Evolutionary conservation across 176 grass and related monocot genomes (phyloP).

Genomic region (Pontederia crassipes): DNA sequence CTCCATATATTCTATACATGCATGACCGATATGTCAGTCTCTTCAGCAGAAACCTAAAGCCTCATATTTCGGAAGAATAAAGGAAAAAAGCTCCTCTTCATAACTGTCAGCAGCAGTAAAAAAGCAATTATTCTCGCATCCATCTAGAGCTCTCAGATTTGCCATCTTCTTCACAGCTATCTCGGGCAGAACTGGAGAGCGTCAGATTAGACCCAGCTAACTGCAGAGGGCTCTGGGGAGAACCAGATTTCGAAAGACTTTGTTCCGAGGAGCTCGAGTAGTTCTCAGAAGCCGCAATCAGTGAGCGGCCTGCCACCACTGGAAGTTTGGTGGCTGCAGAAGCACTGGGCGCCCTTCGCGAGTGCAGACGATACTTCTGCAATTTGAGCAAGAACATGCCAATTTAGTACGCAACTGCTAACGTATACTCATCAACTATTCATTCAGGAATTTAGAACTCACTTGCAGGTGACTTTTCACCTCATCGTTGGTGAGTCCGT

Average conservation of each 20-base stretch:
- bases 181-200: conserved; percentile 35
- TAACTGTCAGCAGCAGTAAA: too few relatives aligned
- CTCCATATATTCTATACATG: too few relatives aligned
- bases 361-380: conserved; percentile 90
- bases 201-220: conserved; percentile 33
- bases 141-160: conserved; percentile 55
- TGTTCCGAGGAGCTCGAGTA: conserved; percentile 27
- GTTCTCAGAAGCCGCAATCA: conserved; percentile 19
- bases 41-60: too few relatives aligned
- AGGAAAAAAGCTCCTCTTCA: too few relatives aligned
- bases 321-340: conserved; percentile 15
- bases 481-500: conserved; percentile 95
- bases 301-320: conserved; percentile 31
- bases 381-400: conserved; percentile 18
- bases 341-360: conserved; percentile 30
- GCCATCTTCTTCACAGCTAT: conserved; percentile 47
- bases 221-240: conserved; percentile 59
- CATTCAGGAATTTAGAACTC: not conserved
- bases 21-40: too few relatives aligned
- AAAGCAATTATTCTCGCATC: conserved; percentile 24
- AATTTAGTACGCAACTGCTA: conserved; percentile 14
- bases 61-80: too few relatives aligned
- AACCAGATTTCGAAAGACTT: conserved; percentile 63
- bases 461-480: conserved; percentile 99
- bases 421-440: not conserved